These are phyloP conservation scores for Trametes villosa DNA, from an alignment of 768 basidiomycete genomes.

Conservation along the genomic window DNA sequence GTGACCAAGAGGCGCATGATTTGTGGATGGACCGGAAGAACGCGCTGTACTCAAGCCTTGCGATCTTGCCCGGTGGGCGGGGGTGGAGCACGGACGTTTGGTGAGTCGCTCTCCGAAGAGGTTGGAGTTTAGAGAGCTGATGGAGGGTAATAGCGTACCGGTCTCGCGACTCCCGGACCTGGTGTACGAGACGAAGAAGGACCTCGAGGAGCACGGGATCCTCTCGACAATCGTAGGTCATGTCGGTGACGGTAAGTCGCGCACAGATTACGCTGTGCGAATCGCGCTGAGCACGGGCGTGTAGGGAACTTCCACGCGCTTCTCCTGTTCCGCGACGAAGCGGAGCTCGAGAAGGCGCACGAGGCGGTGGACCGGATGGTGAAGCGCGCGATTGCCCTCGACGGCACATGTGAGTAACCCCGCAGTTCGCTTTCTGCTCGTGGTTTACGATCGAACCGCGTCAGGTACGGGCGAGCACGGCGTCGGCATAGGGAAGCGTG, in stretches of 20 bases:
- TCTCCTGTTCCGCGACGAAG: slow-evolving; percentile 41
- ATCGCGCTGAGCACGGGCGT: not conserved
- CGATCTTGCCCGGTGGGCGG: slow-evolving; percentile 57
- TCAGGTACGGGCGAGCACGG: slow-evolving; percentile 84
- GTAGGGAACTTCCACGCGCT: slow-evolving; percentile 50
- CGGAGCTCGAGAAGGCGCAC: slow-evolving; percentile 39
- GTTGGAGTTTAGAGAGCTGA: too few relatives aligned
- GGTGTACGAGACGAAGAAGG: slow-evolving; percentile 71
- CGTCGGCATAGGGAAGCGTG: slow-evolving; percentile 83
- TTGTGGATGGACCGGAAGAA: slow-evolving; percentile 82
- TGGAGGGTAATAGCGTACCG: slow-evolving; percentile 50
- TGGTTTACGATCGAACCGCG: not conserved
- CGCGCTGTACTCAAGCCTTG: slow-evolving; percentile 58
- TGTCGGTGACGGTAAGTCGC: slow-evolving; percentile 64
- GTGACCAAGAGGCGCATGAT: slow-evolving; percentile 64
- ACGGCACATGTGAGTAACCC: slow-evolving; percentile 65
- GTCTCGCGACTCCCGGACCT: slow-evolving; percentile 67
- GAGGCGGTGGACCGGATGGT: slow-evolving; percentile 63
- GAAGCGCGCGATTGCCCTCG: slow-evolving; percentile 65
- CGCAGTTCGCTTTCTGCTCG: too few relatives aligned
- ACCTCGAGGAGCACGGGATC: slow-evolving; percentile 60
- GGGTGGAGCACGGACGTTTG: slow-evolving; percentile 82
- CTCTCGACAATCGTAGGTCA: slow-evolving; percentile 73
- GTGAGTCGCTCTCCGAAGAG: too few relatives aligned
- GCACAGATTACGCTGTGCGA: not conserved